Evolutionary conservation across 441 rosid genomes (phyloP).

Genomic region (Euphorbia corollata): DNA sequence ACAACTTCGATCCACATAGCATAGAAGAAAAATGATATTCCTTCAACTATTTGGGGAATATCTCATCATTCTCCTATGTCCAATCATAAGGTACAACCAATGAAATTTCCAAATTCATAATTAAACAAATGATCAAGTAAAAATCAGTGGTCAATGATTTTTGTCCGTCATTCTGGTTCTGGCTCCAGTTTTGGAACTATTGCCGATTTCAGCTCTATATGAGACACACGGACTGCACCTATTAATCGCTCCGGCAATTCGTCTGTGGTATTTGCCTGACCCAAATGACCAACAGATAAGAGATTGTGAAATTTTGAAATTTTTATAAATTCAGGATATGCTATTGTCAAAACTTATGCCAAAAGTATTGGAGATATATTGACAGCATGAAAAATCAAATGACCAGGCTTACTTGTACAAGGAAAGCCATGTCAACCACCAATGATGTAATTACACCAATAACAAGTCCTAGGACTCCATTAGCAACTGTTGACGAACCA

Average conservation of each 20-base stretch:
- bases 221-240: slow-evolving; percentile 93
- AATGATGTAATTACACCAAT: slow-evolving; percentile 80
- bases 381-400: neutral
- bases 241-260: slow-evolving; percentile 86
- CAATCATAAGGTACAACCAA: slow-evolving; percentile 14
- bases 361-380: neutral
- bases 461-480: slow-evolving; percentile 96
- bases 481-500: slow-evolving; percentile 97
- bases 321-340: neutral
- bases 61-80: slow-evolving; percentile 12
- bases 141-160: slow-evolving; percentile 19
- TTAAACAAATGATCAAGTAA: slow-evolving; percentile 25
- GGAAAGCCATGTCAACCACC: slow-evolving; percentile 99
- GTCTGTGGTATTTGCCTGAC: slow-evolving; percentile 75
- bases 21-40: neutral
- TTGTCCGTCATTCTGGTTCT: slow-evolving; percentile 33
- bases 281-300: neutral
- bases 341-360: neutral
- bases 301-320: neutral
- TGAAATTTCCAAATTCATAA: slow-evolving; percentile 21
- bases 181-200: slow-evolving; percentile 63
- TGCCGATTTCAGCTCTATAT: slow-evolving; percentile 78
- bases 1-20: neutral
- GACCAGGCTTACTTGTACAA: slow-evolving; percentile 66
- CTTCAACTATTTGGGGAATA: slow-evolving; percentile 18